Evolutionary conservation across 805 yeast genomes (phyloP).

Genomic region (Starmerella stigmatis): DNA sequence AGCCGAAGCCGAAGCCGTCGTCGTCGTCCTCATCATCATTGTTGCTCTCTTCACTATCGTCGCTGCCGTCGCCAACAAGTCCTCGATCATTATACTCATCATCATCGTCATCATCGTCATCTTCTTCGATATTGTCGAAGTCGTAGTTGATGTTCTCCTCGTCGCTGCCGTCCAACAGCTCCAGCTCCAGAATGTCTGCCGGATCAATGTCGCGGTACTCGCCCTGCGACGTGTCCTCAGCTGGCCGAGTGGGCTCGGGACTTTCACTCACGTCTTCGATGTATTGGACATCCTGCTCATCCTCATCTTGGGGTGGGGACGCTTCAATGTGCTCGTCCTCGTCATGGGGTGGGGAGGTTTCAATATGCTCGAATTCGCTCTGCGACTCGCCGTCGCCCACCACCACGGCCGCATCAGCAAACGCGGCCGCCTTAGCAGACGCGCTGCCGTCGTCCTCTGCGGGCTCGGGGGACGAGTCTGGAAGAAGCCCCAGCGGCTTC

Average conservation of each 20-base stretch:
- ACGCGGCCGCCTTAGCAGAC: no score
- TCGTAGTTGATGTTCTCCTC: slow-evolving; percentile 30
- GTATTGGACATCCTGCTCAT: slow-evolving; percentile 12
- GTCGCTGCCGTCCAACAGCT: slow-evolving; percentile 20
- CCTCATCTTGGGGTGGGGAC: no score
- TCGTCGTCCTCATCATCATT: slow-evolving; percentile 30
- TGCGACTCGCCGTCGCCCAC: no score
- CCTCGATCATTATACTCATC: slow-evolving; percentile 23
- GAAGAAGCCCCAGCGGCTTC: not conserved
- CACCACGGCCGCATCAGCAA: not conserved
- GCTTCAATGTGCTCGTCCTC: not conserved
- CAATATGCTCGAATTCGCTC: not conserved
- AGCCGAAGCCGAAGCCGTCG: slow-evolving; percentile 35
- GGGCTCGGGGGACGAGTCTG: not conserved
- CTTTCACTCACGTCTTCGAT: slow-evolving; percentile 5
- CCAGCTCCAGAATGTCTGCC: slow-evolving; percentile 27
- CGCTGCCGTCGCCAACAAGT: slow-evolving; percentile 31
- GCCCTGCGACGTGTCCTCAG: slow-evolving; percentile 13
- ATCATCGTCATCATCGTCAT: slow-evolving; percentile 33
- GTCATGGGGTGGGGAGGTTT: not conserved
- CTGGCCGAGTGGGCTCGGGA: not conserved
- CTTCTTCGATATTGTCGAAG: slow-evolving; percentile 22
- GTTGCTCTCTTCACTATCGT: slow-evolving; percentile 32
- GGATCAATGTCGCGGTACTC: slow-evolving; percentile 20
- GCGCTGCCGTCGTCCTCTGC: not conserved